Base-by-base conservation (phyloP, 352 stramenopile genomes). In the Poterioochromonas sp. region DNA sequence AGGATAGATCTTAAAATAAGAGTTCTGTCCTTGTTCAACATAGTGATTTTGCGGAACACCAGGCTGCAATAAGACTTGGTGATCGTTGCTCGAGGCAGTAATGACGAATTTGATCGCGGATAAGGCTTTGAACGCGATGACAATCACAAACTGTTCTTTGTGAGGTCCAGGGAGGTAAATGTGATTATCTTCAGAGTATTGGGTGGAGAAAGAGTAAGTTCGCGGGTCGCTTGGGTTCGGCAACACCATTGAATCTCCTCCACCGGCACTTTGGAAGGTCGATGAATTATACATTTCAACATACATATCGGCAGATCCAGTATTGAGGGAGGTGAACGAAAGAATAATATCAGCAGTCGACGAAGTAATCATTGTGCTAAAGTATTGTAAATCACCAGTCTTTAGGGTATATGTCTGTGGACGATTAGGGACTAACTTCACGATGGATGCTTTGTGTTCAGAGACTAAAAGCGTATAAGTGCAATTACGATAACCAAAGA, bases 31-130 rank as follows among this genome's bases (percentile, higher is more conserved):
- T 39, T 51, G 2, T 1, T 2, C 15, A 12, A 74, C 65, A 37
- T 39, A 74, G 32, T 74, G 65, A 35, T 18, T 58, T 35, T 74
- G 65, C 1, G 65, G 65, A n/a, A 58, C 43, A 40, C 65, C 65
- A 34, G 43, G 12, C 15, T 58, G 65, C 5, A 74, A 34, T n/a
- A 74, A 12, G 15, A 74, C 65, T 35, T 34, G 40, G 3, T 5
- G 40, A 35, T 51, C 5, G 35, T 12, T 44, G 20, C 2, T 58
- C 20, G 65, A 26, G 18, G 1, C 5, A 8, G 53, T 35, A 12
- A 74, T 54, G 18, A n/a, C 11, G 32, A 74, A 74, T 22, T n/a
- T 2, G 0, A 54, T 39, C 5, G 20, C 5, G 15, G n/a, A 37
- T n/a, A 58, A 3, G 18, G 65, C 65, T 26, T 20, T 0, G 0